Base-by-base conservation (phyloP, 768 basidiomycete genomes). In the Mycena sanguinolenta region DNA sequence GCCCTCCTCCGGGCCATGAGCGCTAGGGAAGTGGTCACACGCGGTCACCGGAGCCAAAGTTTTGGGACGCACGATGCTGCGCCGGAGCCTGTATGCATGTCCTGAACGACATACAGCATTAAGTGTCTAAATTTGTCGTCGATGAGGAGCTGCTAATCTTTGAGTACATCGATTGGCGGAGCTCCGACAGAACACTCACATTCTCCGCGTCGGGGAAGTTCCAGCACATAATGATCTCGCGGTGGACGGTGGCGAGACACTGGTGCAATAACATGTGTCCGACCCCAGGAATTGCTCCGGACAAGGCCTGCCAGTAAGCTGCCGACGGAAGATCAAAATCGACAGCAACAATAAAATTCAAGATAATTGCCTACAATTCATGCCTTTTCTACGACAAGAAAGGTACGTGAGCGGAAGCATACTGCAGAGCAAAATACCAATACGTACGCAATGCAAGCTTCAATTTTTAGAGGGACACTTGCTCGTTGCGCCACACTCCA, bases 51-150 rank as follows among this genome's bases (percentile, higher is more conserved):
- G 32, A 34, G 4, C 21, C n/a, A 61, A 49, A 27, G 30, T 10
- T 34, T 10, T 34, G 32, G 17, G n/a, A 61, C 44, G 34, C 49
- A 61, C 59, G 59, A 61, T 30, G 46, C 19, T 13, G 27, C 7
- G 42, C 32, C 32, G 32, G 32, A 19, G 39, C 21, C 23, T 1
- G 38, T 32, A 14, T 49, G 8, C 59, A 61, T 49, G 25, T 61
- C 59, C 14, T 61, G 59, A 44, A 61, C 59, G 28, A 61, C 59
- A 19, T 61, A 61, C 32, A 61, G 5, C 59, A 61, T 46, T 17
- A 53, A 34, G 17, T 63, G 61, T 34, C 39, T 63, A n/a, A 63
- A 63, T 38, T 63, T 50, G 12, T 63, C 49, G 61, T 23, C n/a
- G 25, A 21, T 58, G 36, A 58, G 57, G 34, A 58, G 32, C 44